Percentiles rank a stretch among this genome's conserved stretches.
phyloP scores from a whole-genome alignment of 805 yeast species.

The Candida tibetensis region DNA sequence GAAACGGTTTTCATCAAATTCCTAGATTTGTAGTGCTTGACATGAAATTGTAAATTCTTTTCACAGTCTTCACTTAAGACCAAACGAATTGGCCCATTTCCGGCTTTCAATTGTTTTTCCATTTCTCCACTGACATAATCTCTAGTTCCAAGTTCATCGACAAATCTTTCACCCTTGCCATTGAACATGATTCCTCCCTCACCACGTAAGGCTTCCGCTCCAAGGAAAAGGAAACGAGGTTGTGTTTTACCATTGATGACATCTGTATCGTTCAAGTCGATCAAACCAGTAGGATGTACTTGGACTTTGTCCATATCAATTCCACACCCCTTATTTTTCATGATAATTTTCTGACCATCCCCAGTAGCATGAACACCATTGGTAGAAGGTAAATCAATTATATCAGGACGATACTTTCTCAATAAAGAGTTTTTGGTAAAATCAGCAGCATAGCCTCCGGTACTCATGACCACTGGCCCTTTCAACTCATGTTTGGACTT shows the following conservation, averaged over 20 bases:
- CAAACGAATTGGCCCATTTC: constrained; percentile 48
- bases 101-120: constrained; percentile 38
- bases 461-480: constrained; percentile 61
- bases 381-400: constrained; percentile 54
- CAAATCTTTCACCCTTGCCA: constrained; percentile 52
- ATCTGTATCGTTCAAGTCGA: constrained; percentile 47
- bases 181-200: constrained; percentile 62
- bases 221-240: constrained; percentile 55
- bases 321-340: constrained; percentile 51
- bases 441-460: constrained; percentile 70
- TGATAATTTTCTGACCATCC: constrained; percentile 57
- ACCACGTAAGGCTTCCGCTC: constrained; percentile 66
- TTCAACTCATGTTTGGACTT: constrained; percentile 30
- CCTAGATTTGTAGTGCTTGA: constrained; percentile 55
- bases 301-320: constrained; percentile 65
- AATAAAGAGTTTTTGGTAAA: constrained; percentile 51
- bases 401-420: constrained; percentile 56
- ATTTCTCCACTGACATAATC: constrained; percentile 60
- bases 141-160: constrained; percentile 58
- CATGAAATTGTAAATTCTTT: constrained; percentile 45
- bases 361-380: constrained; percentile 63
- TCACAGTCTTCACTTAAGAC: constrained; percentile 49
- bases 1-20: constrained; percentile 50
- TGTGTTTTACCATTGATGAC: constrained; percentile 32
- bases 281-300: constrained; percentile 66